Evolutionary conservation across 2,329 filamentous ascomycete species (phyloP).

Genomic region (Paraphaeosphaeria sporulosa): DNA sequence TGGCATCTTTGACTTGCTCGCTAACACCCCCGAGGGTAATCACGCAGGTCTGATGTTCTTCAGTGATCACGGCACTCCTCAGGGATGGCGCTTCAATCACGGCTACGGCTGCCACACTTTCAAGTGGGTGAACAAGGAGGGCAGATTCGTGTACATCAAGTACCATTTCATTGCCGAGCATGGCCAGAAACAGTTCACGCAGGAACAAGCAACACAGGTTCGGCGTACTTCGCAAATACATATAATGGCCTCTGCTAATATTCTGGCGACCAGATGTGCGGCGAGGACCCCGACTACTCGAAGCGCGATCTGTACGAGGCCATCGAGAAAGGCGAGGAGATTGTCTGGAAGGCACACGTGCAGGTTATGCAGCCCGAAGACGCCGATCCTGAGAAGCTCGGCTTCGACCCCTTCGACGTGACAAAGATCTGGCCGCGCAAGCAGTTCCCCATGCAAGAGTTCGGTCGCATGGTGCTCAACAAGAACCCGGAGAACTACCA

Average conservation of each 20-base stretch:
- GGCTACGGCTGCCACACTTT: constrained; percentile 59
- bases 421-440: constrained; percentile 64
- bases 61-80: constrained; percentile 58
- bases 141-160: constrained; percentile 59
- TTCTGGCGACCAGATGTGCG: no score
- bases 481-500: constrained; percentile 71
- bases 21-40: constrained; percentile 57
- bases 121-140: constrained; percentile 48
- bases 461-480: constrained; percentile 62
- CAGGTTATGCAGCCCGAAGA: constrained; percentile 62
- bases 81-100: constrained; percentile 56
- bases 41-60: constrained; percentile 47
- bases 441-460: constrained; percentile 57
- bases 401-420: constrained; percentile 63
- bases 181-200: constrained; percentile 55
- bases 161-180: constrained; percentile 59
- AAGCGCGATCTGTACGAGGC: constrained; percentile 52
- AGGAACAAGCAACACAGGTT: constrained; percentile 44
- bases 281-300: constrained; percentile 48
- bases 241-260: no score
- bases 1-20: constrained; percentile 53
- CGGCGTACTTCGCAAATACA: no score
- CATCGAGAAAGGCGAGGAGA: constrained; percentile 56
- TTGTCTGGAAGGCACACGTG: constrained; percentile 61
- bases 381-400: constrained; percentile 55